Evolutionary conservation across 371 early-diverging fungal species (phyloP), one percentile per base, ranked within the genome.

Genomic region (Mucor indicus): DNA sequence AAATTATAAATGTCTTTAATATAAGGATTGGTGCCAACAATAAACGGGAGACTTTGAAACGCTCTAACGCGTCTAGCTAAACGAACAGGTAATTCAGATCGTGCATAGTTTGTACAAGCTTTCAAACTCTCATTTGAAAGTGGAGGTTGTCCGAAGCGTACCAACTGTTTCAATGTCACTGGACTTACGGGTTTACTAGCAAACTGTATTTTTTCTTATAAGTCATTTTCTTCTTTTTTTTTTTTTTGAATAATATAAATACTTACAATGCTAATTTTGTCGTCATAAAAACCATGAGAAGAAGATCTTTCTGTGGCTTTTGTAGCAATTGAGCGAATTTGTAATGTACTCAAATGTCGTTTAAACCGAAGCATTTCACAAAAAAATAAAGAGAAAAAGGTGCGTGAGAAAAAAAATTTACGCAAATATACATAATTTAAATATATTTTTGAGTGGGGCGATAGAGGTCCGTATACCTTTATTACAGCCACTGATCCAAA

Each of bases 11-110:
- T 84, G 38, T 69, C 68, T 44, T 81, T 77, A 55, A 94, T 91
- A 57, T 85, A 83, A 2, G 95, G 95, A 57, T 94, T 94, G 32
- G 90, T 90, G 35, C 91, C 95, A 20, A 94, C 92, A 50, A 94
- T 94, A 58, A 89, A 92, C 0, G 92, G 95, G 12, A 94, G 71
- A 47, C 81, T 84, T 62, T 92, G 91, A 35, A 93, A 81, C 8
- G 89, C 88, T 63, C 81, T 75, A 15, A 91, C 89, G 32, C 91
- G 78, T 53, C 90, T 58, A 7, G 92, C 94, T 48, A 94, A 52
- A 21, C 94, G 84, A 32, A 84, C 88, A 0, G 93, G 92, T 29
- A 94, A 68, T 57, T 92, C 92, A 11, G 77, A 61, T 25, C 80
- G 80, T n/a, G 90, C 79, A 57, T 87, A 87, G 6, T 72, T 69